These are phyloP conservation scores for Grifola frondosa DNA, from an alignment of 1,284 basidiomycete species.

Conservation along the genomic window DNA sequence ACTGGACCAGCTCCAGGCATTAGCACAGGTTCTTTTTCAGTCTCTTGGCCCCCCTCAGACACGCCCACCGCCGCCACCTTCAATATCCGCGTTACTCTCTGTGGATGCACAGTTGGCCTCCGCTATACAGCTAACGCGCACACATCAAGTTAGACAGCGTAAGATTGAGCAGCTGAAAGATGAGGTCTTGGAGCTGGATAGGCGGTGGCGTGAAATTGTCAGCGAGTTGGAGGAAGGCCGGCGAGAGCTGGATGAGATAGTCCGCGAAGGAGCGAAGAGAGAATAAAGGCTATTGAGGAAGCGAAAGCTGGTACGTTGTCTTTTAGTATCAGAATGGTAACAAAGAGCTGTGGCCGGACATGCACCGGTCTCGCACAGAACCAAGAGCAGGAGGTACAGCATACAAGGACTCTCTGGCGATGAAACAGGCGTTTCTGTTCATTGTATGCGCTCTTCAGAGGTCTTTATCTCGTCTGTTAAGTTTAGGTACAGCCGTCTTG, in stretches of 20 bases:
- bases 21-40: conserved; percentile 70
- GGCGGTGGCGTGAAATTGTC: conserved; percentile 64
- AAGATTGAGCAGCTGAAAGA: conserved; percentile 66
- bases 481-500: too few relatives aligned
- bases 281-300: conserved; percentile 64
- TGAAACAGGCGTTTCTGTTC: too few relatives aligned
- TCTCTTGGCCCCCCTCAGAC: conserved; percentile 66
- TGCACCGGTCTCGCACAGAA: conserved; percentile 1
- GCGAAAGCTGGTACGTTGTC: conserved; percentile 62
- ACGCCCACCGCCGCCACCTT: conserved; percentile 61
- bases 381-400: too few relatives aligned
- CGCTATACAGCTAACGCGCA: conserved; percentile 63
- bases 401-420: too few relatives aligned
- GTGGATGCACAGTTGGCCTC: conserved; percentile 61
- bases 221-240: conserved; percentile 62
- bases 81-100: conserved; percentile 55
- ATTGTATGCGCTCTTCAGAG: too few relatives aligned
- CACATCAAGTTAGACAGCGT: conserved; percentile 73
- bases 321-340: too few relatives aligned
- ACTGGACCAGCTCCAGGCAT: conserved; percentile 55
- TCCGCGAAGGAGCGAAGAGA: conserved; percentile 71
- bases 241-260: conserved; percentile 61
- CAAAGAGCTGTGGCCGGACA: too few relatives aligned
- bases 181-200: conserved; percentile 67
- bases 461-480: too few relatives aligned